Conservation (phyloP, 2,329 filamentous ascomycete genomes). For the Chrysosphaeria jannelii region DNA sequence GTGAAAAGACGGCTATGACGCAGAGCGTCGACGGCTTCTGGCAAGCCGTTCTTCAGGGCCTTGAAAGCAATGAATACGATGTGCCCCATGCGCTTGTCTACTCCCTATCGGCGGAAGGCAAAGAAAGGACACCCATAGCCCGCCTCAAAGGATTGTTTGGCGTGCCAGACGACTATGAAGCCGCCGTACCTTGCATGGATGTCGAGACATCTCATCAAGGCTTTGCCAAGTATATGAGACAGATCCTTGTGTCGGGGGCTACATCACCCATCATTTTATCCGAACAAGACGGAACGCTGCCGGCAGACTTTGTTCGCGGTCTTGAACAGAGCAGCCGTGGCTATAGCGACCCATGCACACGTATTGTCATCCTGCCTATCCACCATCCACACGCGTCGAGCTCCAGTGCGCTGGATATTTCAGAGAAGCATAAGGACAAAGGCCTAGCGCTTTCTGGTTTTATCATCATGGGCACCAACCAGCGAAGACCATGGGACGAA, state of each 20-base stretch:
- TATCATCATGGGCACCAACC: constrained; percentile 50
- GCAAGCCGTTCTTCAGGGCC: constrained; percentile 33
- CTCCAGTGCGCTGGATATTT: too few relatives aligned
- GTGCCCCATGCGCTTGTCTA: constrained; percentile 53
- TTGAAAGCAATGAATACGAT: constrained; percentile 46
- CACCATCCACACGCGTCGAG: constrained; percentile 31
- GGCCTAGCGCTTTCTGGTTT: constrained; percentile 36
- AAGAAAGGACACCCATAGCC: constrained; percentile 17
- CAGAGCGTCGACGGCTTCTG: constrained; percentile 45
- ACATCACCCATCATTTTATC: constrained; percentile 32
- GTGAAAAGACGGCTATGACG: constrained; percentile 43
- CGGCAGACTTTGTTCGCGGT: constrained; percentile 29
- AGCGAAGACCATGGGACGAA: constrained; percentile 46
- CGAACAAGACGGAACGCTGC: constrained; percentile 33
- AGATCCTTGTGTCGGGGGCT: constrained; percentile 29
- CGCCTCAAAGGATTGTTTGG: constrained; percentile 44
- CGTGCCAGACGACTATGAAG: constrained; percentile 29
- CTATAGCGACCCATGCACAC: constrained; percentile 36
- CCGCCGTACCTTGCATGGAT: constrained; percentile 31
- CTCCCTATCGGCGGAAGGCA: constrained; percentile 17
- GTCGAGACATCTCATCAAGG: constrained; percentile 37
- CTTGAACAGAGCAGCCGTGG: constrained; percentile 28
- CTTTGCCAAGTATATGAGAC: constrained; percentile 46
- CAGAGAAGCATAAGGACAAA: neutral
- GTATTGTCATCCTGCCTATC: constrained; percentile 49